Base-by-base conservation (phyloP, 179 eudicot genomes). In the Spergularia azorica region DNA sequence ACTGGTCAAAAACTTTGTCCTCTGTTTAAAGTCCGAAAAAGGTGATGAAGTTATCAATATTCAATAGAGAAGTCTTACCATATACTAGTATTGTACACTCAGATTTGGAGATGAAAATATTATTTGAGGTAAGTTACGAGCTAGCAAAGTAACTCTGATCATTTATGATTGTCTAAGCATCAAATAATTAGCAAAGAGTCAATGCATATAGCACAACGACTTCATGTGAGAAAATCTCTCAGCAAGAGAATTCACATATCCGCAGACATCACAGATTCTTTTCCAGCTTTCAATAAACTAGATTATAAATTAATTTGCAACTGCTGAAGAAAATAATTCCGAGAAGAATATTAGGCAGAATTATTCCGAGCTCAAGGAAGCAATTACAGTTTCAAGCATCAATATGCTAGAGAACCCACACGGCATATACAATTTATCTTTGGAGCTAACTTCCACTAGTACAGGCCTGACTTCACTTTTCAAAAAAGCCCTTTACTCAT, bases 1-100 rank as follows among this genome's bases (percentile, higher is more conserved):
- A 79, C 87, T 94, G 75, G 70, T 55, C 70, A 89, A 77, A 77
- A 78, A 55, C 41, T 80, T 83, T 46, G 92, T 88, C 84, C 87
- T 78, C 99, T 95, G 90, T 57, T 77, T 76, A 66, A 48, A 67
- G 79, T 62, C 77, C 26, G 80, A 20, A 79, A 39, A 43, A 74
- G 16, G 64, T 6, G 21, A 61, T 78, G 36, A 32, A 79, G 52
- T n/a, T 46, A 73, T 75, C 8, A 55, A 17, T 32, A 56, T 68
- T 75, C 8, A 55, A 17, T 32, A 56, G 14, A 12, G 38, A 71
- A 55, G 63, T 56, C 63, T 54, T 38, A 26, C 72, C 59, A 71
- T 10, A 67, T 48, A n/a, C n/a, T n/a, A n/a, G n/a, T n/a, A 16
- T 26, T 46, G 64, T 18, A 70, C 20, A 63, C n/a, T 48, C 67